These are phyloP conservation scores for Coemansia sp. DNA, from an alignment of 192 early-diverging fungal species.

Conservation along the genomic window DNA sequence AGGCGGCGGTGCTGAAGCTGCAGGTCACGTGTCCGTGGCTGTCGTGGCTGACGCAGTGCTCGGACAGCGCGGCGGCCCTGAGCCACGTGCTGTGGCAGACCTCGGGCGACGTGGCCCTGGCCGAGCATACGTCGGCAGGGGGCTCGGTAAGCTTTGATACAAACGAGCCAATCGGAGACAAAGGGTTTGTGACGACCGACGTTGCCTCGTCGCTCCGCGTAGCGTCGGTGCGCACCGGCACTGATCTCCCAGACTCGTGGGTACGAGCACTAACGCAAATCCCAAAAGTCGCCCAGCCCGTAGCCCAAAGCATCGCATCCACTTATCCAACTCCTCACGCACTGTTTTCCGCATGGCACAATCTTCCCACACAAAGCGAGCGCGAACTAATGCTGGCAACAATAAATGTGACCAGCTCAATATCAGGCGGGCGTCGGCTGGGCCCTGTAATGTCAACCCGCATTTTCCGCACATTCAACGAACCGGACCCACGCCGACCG, in stretches of 20 bases:
- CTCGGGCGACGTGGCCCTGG: constrained; percentile 27
- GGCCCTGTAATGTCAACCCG: constrained; percentile 31
- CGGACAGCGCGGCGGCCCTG: constrained; percentile 16
- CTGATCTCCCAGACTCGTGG: constrained; percentile 40
- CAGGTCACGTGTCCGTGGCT: constrained; percentile 38
- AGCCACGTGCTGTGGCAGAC: constrained; percentile 34
- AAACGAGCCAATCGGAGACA: too few relatives aligned
- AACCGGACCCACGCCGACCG: constrained; percentile 17
- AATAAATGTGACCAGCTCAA: constrained; percentile 13
- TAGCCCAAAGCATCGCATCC: constrained; percentile 32
- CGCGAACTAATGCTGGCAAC: constrained; percentile 27
- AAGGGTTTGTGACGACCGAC: constrained; percentile 19
- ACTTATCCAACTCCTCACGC: constrained; percentile 30
- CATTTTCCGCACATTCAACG: constrained; percentile 32
- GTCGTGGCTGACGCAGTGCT: constrained; percentile 38
- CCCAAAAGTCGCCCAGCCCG: constrained; percentile 35
- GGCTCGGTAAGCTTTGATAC: not conserved
- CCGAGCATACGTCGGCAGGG: constrained; percentile 10
- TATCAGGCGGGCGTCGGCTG: constrained; percentile 18
- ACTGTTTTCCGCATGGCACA: constrained; percentile 34
- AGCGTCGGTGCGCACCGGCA: constrained; percentile 25
- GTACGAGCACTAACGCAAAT: constrained; percentile 37
- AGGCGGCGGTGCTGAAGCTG: constrained; percentile 23
- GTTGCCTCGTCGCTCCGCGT: constrained; percentile 14
- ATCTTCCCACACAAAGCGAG: not conserved